phyloP scores from a whole-genome alignment of 352 stramenopile genomes.

The Pythium rhizo-oryzae region DNA sequence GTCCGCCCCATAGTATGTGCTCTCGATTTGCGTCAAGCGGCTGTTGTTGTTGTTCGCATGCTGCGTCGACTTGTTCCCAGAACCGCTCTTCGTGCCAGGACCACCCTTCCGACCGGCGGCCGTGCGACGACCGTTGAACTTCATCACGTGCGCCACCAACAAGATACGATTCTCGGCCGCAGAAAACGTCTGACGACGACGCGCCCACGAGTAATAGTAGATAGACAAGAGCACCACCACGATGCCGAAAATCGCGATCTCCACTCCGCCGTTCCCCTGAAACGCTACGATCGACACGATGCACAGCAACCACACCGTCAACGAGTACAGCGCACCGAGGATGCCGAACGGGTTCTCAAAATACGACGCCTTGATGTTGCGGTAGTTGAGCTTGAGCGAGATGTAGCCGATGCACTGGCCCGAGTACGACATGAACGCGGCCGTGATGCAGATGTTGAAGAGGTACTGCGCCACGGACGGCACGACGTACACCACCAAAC shows the following conservation, averaged over 20 bases:
- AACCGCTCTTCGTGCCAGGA: neutral
- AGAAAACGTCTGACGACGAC: slow-evolving; percentile 32
- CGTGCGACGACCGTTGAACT: slow-evolving; percentile 25
- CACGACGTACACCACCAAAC: slow-evolving; percentile 27
- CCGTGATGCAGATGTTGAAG: slow-evolving; percentile 29
- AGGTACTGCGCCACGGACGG: slow-evolving; percentile 7
- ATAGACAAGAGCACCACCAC: slow-evolving; percentile 13
- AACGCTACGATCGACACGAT: slow-evolving; percentile 21
- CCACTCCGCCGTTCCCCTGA: slow-evolving; percentile 28
- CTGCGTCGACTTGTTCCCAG: slow-evolving; percentile 10
- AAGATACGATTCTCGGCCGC: slow-evolving; percentile 31
- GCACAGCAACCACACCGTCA: slow-evolving; percentile 22
- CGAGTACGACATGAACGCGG: slow-evolving; percentile 30
- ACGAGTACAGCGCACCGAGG: slow-evolving; percentile 15
- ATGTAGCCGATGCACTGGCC: slow-evolving; percentile 39
- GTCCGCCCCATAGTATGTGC: neutral
- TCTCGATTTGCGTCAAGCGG: neutral
- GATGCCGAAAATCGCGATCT: no score
- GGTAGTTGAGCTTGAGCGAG: slow-evolving; percentile 30
- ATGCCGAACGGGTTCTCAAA: slow-evolving; percentile 29
- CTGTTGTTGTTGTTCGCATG: slow-evolving; percentile 5
- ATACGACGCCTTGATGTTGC: slow-evolving; percentile 19
- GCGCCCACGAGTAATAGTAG: slow-evolving; percentile 27
- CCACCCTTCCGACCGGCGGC: slow-evolving; percentile 1
- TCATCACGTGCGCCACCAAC: slow-evolving; percentile 24